phyloP scores from a whole-genome alignment of 2,329 filamentous ascomycete species.

The Ambrosiella cleistominuta region DNA sequence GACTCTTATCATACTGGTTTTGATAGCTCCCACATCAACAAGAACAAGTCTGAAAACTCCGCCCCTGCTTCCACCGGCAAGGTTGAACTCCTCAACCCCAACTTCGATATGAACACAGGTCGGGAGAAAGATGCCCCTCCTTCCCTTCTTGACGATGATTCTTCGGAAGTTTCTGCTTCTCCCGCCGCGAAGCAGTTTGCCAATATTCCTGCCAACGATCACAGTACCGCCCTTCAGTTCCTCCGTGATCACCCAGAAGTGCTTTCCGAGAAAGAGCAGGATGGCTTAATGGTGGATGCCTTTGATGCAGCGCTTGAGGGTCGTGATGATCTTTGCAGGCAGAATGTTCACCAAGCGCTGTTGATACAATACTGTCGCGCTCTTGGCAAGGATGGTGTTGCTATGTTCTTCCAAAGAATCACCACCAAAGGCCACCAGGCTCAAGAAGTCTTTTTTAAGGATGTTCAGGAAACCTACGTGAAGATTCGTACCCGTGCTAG shows the following conservation, averaged over 20 bases:
- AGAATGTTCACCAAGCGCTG: constrained; percentile 85
- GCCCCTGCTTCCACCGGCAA: constrained; percentile 3
- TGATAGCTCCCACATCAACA: constrained; percentile 66
- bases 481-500: constrained; percentile 61
- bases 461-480: constrained; percentile 74
- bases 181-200: constrained; percentile 66
- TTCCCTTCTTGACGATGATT: constrained; percentile 35
- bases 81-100: constrained; percentile 36
- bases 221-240: constrained; percentile 55
- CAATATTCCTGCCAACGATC: constrained; percentile 58
- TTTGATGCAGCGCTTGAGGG: constrained; percentile 74
- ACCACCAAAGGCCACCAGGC: constrained; percentile 80
- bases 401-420: constrained; percentile 90
- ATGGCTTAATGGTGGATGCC: constrained; percentile 76
- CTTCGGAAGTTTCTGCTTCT: constrained; percentile 59
- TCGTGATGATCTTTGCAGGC: constrained; percentile 57
- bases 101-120: constrained; percentile 19
- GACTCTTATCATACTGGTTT: constrained; percentile 80
- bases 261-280: constrained; percentile 69
- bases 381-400: constrained; percentile 72
- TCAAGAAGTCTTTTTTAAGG: constrained; percentile 76
- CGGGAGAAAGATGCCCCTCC: constrained; percentile 11
- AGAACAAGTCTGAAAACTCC: constrained; percentile 34
- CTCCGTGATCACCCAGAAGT: constrained; percentile 64
- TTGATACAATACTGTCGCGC: constrained; percentile 89